Base-by-base conservation (phyloP, 768 basidiomycete genomes). In the Pisolithus microcarpus region DNA sequence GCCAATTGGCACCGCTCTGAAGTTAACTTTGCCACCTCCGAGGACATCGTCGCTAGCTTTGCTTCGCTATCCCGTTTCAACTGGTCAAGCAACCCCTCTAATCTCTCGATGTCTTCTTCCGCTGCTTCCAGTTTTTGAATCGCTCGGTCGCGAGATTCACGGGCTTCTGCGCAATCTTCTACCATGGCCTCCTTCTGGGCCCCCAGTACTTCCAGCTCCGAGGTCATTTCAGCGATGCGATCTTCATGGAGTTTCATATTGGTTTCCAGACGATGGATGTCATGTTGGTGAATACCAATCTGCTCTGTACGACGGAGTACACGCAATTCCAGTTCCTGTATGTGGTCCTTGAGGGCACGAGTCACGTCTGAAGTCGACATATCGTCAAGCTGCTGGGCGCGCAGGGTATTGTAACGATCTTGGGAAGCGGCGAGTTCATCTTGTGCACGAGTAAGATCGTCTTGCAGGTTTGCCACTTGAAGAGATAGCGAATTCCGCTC, bases 171-270 rank as follows among this genome's bases (percentile, higher is more conserved):
- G 58, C 89, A 91, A 61, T 91, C 89, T 55, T 90, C 87, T 0
- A 91, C 79, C 85, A 91, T 87, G 2, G 85, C 82, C 50, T 80
- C 80, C 63, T 84, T 87, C 70, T 89, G 78, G 5, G 79, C 75
- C 19, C 69, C 72, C 52, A 82, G 70, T 53, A 77, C 76, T 59
- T 87, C 87, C 51, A 88, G 64, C 58, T 91, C 89, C 16, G 62
- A 65, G 3, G 76, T 82, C 78, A 87, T 77, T 69, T 91, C 89
- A 3, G 62, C 65, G 37, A 89, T 65, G 7, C 85, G 75, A 24
- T 91, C 88, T 62, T 91, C 89, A 50, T 87, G 82, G 31, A 91
- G 68, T 50, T 75, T 73, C 46, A 85, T 62, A 56, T 91, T 91
- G 50, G 81, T 82, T 65, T 89, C 88, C 36, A 91, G 69, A 34